phyloP scores from a whole-genome alignment of 2,329 filamentous ascomycete species.

The Pseudogymnoascus sp. region DNA sequence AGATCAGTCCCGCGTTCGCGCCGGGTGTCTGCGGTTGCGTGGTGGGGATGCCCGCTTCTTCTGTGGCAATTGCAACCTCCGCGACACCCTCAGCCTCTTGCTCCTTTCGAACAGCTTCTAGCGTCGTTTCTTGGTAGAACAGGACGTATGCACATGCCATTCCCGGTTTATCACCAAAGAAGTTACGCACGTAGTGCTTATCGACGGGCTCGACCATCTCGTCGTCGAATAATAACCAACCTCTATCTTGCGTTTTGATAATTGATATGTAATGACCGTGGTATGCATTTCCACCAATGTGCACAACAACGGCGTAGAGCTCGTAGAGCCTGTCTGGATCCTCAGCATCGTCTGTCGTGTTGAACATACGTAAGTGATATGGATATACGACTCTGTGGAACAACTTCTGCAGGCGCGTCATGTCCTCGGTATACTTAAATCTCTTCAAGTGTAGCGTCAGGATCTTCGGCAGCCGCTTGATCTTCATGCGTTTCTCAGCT shows the following conservation, averaged over 20 bases:
- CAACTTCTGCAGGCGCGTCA: constrained; percentile 86
- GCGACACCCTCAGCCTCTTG: constrained; percentile 67
- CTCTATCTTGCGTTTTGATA: constrained; percentile 91
- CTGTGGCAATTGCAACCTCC: constrained; percentile 49
- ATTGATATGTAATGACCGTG: constrained; percentile 97
- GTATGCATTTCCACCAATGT: constrained; percentile 93
- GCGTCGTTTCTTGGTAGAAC: constrained; percentile 88
- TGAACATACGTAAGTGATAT: constrained; percentile 92
- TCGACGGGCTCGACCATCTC: constrained; percentile 98
- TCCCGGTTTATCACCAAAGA: constrained; percentile 87
- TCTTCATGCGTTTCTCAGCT: constrained; percentile 98
- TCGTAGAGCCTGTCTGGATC: constrained; percentile 93
- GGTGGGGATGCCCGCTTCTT: constrained; percentile 47
- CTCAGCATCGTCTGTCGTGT: constrained; percentile 90
- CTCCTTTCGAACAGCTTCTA: constrained; percentile 61
- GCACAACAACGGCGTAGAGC: constrained; percentile 91
- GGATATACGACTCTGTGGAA: constrained; percentile 97
- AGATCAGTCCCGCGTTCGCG: constrained; percentile 32
- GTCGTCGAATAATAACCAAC: constrained; percentile 95
- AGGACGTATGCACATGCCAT: constrained; percentile 93
- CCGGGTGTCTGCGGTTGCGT: constrained; percentile 39
- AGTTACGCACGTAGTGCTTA: constrained; percentile 91
- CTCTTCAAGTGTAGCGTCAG: constrained; percentile 88
- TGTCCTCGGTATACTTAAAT: constrained; percentile 97
- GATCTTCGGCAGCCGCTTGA: constrained; percentile 87